Evolutionary conservation across 257 asterid species (phyloP), one percentile per base, ranked within the genome.

Genomic region (Echium plantagineum): DNA sequence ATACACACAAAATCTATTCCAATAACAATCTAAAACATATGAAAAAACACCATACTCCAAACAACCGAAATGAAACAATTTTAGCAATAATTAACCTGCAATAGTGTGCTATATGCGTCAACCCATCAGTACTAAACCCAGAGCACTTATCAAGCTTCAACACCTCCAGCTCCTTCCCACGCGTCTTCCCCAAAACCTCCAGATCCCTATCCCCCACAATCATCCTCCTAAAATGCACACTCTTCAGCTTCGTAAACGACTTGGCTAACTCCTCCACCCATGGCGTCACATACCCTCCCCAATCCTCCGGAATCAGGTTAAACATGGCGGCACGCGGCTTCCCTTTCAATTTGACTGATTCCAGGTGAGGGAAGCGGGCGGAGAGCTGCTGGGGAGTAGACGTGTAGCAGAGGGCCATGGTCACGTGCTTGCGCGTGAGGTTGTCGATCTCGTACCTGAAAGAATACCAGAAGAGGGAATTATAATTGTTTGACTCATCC

Each of bases 271-370:
- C 83, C 31, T 78, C 75, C 51, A 81, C 80, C 94, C 94, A 84
- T 0, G 84, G 84, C 19, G 71, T 69, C 8, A 74, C 93, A 32
- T 70, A 77, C 3, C 88, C 88, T 9, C 93, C 93, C 93, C 88
- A 79, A 62, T 84, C 93, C 22, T 79, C 84, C 0, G 85, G 84
- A 46, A 81, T 81, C 72, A 81, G 53, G 64, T 79, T 81, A 47
- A 81, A 84, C 93, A 84, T 84, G 64, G 88, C 80, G 26, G 93
- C 88, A 64, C 90, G 83, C 35, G 90, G 90, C 74, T 83, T 76
- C 2, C 87, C 90, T 67, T 83, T 80, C 4, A 83, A 73, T 64
- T 77, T 73, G 66, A 84, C 70, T 60, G 93, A 84, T 69, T 83
- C 88, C 4, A 84, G 73, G n/a, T 77, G 80, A 0, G 85, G 86